These are phyloP conservation scores for Talaromyces pinophilus DNA, from an alignment of 2,329 filamentous ascomycete genomes.

Conservation along the genomic window DNA sequence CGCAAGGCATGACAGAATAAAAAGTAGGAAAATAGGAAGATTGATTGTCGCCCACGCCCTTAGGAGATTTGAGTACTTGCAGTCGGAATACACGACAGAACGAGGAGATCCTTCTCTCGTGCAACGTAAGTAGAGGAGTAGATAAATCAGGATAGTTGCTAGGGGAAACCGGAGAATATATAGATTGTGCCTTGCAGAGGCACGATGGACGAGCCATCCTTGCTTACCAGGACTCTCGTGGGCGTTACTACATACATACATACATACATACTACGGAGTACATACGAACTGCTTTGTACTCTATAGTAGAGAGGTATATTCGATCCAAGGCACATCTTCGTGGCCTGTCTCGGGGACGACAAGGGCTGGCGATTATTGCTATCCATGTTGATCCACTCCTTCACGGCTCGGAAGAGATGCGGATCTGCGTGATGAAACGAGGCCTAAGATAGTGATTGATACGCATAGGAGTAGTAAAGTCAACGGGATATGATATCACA, in stretches of 20 bases:
- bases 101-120: conserved; percentile 9
- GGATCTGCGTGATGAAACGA: conserved; percentile 13
- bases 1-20: conserved; percentile 14
- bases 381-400: conserved; percentile 9
- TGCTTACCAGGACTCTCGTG: conserved; percentile 17
- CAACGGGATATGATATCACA: conserved; percentile 11
- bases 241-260: neutral
- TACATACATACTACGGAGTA: neutral
- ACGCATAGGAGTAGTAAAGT: neutral
- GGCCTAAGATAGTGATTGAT: neutral
- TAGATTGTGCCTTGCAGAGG: conserved; percentile 21
- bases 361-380: conserved; percentile 4
- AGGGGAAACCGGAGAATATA: conserved; percentile 23
- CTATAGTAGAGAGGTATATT: neutral
- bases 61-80: conserved; percentile 21
- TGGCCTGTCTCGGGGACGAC: neutral
- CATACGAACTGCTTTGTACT: neutral
- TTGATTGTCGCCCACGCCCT: conserved; percentile 14
- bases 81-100: conserved; percentile 13
- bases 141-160: conserved; percentile 21
- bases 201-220: conserved; percentile 13
- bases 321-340: neutral
- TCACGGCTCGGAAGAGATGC: conserved; percentile 9
- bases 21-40: conserved; percentile 19
- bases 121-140: neutral